Percentiles rank a stretch among this genome's conserved stretches.
Evolutionary conservation across 164 flowering plant genomes (phyloP).

Genomic region (Protea cynaroides): DNA sequence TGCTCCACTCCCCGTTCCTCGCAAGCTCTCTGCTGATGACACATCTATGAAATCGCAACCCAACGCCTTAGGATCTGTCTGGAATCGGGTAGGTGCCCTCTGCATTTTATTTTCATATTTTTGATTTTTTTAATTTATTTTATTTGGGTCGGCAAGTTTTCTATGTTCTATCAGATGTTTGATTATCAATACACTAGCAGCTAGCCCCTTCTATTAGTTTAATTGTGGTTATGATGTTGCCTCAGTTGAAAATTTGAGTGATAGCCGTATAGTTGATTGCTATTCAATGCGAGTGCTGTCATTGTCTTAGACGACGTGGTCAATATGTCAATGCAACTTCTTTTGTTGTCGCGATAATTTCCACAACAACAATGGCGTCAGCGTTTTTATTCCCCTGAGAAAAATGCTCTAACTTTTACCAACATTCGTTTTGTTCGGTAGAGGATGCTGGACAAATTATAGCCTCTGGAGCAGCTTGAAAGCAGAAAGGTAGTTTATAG

Average conservation of each 20-base stretch:
- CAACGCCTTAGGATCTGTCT: constrained; percentile 61
- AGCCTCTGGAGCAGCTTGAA: too few species aligned
- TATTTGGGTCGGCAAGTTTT: neutral
- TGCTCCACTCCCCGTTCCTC: constrained; percentile 69
- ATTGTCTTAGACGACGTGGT: too few species aligned
- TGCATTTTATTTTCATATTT: neutral
- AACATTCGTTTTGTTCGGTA: too few species aligned
- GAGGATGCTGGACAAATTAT: too few species aligned
- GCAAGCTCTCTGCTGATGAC: constrained; percentile 49
- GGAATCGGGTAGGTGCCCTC: constrained; percentile 51
- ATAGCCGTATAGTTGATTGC: neutral
- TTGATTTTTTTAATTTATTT: neutral
- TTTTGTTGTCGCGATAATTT: too few species aligned
- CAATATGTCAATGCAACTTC: too few species aligned
- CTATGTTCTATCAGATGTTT: neutral
- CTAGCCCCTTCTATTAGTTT: neutral
- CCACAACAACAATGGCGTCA: too few species aligned
- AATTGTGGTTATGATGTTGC: neutral
- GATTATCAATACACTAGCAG: neutral
- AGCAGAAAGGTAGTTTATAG: too few species aligned
- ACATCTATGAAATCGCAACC: constrained; percentile 20
- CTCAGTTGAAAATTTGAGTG: neutral
- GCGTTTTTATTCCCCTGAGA: too few species aligned
- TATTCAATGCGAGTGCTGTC: too few species aligned
- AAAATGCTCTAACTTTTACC: too few species aligned